Conservation (phyloP, 768 basidiomycete species). For the Termitomyces eurrhizus region DNA sequence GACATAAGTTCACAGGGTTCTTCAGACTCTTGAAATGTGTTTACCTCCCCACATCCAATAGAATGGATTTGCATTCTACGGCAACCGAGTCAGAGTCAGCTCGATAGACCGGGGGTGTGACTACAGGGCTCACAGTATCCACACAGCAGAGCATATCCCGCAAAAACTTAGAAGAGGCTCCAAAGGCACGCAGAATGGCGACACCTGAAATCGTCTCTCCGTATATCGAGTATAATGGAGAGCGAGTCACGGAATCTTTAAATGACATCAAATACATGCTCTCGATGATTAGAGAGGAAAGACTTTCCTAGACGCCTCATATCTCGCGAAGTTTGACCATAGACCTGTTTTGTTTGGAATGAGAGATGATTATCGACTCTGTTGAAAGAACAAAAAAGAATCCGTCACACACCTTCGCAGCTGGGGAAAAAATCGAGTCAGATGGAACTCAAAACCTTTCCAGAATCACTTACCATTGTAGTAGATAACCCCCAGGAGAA, state of each 20-base stretch:
- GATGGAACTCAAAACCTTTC: too few relatives aligned
- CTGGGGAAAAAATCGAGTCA: constrained; percentile 15
- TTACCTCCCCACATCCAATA: constrained; percentile 92
- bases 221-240: constrained; percentile 40
- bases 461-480: constrained; percentile 52
- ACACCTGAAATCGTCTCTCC: constrained; percentile 42
- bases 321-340: constrained; percentile 82
- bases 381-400: background rate
- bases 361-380: background rate
- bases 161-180: constrained; percentile 82
- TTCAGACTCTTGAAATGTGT: background rate
- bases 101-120: too few relatives aligned
- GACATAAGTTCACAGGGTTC: background rate
- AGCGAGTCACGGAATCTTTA: constrained; percentile 33
- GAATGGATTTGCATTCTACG: constrained; percentile 62
- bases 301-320: constrained; percentile 70
- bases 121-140: constrained; percentile 56
- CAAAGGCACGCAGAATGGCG: constrained; percentile 71
- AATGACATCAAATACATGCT: background rate
- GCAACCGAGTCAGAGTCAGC: constrained; percentile 2
- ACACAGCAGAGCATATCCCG: constrained; percentile 81
- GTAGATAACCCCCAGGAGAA: constrained; percentile 58
- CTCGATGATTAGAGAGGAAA: background rate
- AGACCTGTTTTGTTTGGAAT: constrained; percentile 23
- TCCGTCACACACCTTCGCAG: constrained; percentile 30